These are phyloP conservation scores for Plasmopara muralis DNA, from an alignment of 352 stramenopile species.

Conservation along the genomic window DNA sequence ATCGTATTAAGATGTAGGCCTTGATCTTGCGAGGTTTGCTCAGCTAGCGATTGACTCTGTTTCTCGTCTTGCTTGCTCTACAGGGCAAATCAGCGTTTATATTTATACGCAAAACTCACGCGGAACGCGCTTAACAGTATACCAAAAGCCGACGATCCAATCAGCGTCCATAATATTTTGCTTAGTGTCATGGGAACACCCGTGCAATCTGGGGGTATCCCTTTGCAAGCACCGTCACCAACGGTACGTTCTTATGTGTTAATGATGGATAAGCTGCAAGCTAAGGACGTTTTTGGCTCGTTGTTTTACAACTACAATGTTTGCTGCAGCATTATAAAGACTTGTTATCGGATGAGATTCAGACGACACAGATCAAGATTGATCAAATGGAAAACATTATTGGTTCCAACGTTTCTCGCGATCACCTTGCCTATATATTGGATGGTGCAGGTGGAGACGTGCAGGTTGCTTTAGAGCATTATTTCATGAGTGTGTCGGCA, in stretches of 20 bases:
- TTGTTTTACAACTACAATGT: constrained; percentile 1
- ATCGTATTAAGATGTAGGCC: constrained; percentile 64
- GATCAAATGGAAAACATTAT: constrained; percentile 84
- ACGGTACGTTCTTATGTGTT: constrained; percentile 13
- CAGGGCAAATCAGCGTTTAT: constrained; percentile 59
- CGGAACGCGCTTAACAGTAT: constrained; percentile 68
- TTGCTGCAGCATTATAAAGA: constrained; percentile 28
- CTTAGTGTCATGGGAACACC: constrained; percentile 59
- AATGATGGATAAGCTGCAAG: not conserved
- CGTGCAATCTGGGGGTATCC: constrained; percentile 18
- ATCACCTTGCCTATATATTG: constrained; percentile 63
- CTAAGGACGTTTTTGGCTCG: not conserved
- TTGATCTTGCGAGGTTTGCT: not conserved
- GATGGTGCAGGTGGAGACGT: constrained; percentile 77
- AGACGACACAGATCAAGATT: constrained; percentile 62
- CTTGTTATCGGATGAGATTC: constrained; percentile 65
- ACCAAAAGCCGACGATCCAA: constrained; percentile 40
- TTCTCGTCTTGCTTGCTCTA: constrained; percentile 3
- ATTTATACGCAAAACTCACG: constrained; percentile 78
- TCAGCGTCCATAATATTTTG: constrained; percentile 55
- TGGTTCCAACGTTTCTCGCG: constrained; percentile 59
- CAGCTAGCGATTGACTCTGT: constrained; percentile 2
- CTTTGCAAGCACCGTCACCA: constrained; percentile 20
- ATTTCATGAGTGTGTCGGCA: constrained; percentile 79
- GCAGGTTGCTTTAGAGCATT: constrained; percentile 82